Conservation (phyloP, 495 filamentous ascomycete species). For the Annulohypoxylon bovei region DNA sequence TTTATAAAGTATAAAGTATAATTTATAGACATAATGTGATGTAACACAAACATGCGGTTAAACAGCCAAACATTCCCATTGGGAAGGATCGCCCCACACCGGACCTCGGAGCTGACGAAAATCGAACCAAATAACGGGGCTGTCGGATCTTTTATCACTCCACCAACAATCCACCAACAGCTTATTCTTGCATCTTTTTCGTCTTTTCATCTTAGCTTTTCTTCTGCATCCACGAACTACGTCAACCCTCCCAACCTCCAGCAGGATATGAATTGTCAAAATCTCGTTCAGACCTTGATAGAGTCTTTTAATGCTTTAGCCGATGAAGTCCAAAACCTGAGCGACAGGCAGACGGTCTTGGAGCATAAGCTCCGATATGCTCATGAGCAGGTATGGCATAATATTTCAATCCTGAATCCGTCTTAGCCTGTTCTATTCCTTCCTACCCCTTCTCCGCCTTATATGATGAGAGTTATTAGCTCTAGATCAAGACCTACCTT, state of each 20-base stretch:
- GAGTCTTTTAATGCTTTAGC: slow-evolving; percentile 73
- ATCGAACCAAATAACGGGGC: background rate
- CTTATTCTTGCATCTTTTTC: slow-evolving; percentile 6
- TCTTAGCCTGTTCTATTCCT: slow-evolving; percentile 1
- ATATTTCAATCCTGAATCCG: background rate
- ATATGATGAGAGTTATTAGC: slow-evolving; percentile 73
- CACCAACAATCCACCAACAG: background rate
- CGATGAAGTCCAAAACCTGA: slow-evolving; percentile 65
- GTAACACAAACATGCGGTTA: background rate
- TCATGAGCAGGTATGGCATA: slow-evolving; percentile 63
- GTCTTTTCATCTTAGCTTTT: slow-evolving; percentile 8
- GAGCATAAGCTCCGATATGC: slow-evolving; percentile 68
- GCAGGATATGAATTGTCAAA: slow-evolving; percentile 53
- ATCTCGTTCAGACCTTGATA: slow-evolving; percentile 59
- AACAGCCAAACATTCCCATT: background rate
- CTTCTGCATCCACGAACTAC: slow-evolving; percentile 1
- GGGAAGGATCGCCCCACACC: slow-evolving; percentile 4
- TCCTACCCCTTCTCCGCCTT: slow-evolving; percentile 33
- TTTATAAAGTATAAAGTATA: too few species aligned
- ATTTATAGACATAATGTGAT: background rate
- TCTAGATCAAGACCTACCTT: slow-evolving; percentile 75
- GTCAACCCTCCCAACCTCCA: background rate
- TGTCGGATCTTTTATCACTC: slow-evolving; percentile 13
- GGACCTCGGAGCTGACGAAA: slow-evolving; percentile 6
- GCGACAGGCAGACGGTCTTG: slow-evolving; percentile 63